Evolutionary conservation across 257 asterid genomes (phyloP).

Genomic region (Oldenlandia corymbosa): DNA sequence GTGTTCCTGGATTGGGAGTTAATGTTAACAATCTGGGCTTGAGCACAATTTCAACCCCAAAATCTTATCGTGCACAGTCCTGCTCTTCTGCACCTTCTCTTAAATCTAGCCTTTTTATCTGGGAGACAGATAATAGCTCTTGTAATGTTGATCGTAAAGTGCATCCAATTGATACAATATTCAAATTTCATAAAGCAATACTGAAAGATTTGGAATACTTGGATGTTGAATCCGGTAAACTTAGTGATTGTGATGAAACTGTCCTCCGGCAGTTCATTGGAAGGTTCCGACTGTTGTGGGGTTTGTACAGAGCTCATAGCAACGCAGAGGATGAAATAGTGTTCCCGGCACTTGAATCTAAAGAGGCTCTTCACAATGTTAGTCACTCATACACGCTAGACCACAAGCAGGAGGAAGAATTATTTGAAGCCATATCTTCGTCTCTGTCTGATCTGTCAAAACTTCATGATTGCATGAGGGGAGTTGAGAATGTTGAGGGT

Average conservation of each 20-base stretch:
- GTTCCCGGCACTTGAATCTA: conserved; percentile 47
- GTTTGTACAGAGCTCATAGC: conserved; percentile 45
- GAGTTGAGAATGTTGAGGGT: conserved; percentile 3
- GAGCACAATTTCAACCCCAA: conserved; percentile 26
- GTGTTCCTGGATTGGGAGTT: conserved; percentile 49
- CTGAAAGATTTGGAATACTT: conserved; percentile 46
- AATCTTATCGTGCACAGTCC: conserved; percentile 32
- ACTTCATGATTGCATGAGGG: conserved; percentile 27
- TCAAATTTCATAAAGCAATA: conserved; percentile 45
- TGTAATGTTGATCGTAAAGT: conserved; percentile 17
- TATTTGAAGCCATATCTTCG: conserved; percentile 33
- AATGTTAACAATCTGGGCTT: conserved; percentile 27
- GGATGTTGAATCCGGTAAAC: conserved; percentile 45
- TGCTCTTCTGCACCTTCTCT: conserved; percentile 46
- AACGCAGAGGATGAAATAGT: conserved; percentile 47
- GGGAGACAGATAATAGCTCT: conserved; percentile 34
- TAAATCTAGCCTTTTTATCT: conserved; percentile 41
- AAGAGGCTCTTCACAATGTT: conserved; percentile 43
- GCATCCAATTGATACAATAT: conserved; percentile 47
- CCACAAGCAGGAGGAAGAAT: conserved; percentile 47
- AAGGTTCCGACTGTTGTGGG: conserved; percentile 41
- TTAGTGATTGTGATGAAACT: conserved; percentile 30
- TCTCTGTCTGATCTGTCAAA: conserved; percentile 35
- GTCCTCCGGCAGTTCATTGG: conserved; percentile 42
- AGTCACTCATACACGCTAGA: conserved; percentile 44